Base-by-base conservation (phyloP, 176 grass and related monocot genomes). In the Triticum urartu region DNA sequence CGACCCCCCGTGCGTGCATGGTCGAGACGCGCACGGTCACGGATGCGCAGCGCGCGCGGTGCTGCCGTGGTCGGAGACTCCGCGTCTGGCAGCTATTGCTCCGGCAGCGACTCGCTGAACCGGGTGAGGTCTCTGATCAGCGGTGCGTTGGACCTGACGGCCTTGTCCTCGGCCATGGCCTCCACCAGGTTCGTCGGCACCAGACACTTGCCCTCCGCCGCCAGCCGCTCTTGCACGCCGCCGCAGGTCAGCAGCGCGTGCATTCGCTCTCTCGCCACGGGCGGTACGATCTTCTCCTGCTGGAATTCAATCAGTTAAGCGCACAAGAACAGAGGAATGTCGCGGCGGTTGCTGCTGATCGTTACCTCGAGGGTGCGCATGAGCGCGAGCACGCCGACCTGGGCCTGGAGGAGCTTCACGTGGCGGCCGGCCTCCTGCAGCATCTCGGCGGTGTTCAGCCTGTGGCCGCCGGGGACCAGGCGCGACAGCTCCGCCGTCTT, bases 361-460 rank as follows among this genome's bases (percentile, higher is more conserved):
- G 4, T 64, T 68, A 98, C 95, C 91, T 98, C 68, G 22, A 77
- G 25, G 30, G 80, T 13, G 81, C 24, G 72, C 87, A 93, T 81
- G 64, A 98, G 89, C 8, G 83, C 66, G 75, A 98, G 93, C 34
- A 98, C 39, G 42, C 91, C 89, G 64, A 93, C 83, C 75, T 95
- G 95, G 24, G 95, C 95, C 83, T 92, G 89, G 68, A 95, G 79
- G 79, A 98, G 88, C 83, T 86, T 93, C 15, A 98, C 83, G 87
- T 98, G 87, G 59, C 90, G 88, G 21, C 13, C 80, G 60, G 87
- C 91, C 48, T 79, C 89, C 20, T 92, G 80, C 65, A 93, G 90
- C 95, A 98, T 98, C 63, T 93, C 91, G 52, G 93, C 95, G 11
- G 93, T 98, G 89, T 93, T 98, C 68, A 95, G 63, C 81, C 47